Conservation (phyloP, 2,329 filamentous ascomycete genomes). For the Pseudonectria buxi region DNA sequence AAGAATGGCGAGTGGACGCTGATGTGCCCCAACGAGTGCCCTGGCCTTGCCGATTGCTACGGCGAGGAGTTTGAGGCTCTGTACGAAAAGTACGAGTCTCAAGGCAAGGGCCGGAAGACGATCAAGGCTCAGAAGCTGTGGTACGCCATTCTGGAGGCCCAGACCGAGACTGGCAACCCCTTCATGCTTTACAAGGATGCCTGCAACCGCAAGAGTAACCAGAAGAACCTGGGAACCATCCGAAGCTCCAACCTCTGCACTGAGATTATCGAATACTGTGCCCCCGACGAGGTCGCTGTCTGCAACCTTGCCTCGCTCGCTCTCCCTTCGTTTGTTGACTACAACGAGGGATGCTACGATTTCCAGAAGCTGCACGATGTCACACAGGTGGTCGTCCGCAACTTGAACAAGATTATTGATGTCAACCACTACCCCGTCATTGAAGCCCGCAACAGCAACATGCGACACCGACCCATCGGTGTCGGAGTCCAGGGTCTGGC, state of each 20-base stretch:
- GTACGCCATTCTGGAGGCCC: slow-evolving; percentile 96
- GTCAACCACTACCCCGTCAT: slow-evolving; percentile 97
- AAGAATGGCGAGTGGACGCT: slow-evolving; percentile 95
- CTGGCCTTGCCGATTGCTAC: slow-evolving; percentile 91
- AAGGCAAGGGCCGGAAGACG: slow-evolving; percentile 81
- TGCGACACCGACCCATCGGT: slow-evolving; percentile 92
- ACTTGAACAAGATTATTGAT: slow-evolving; percentile 97
- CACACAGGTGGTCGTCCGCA: slow-evolving; percentile 82
- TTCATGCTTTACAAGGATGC: slow-evolving; percentile 99
- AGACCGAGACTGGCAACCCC: slow-evolving; percentile 97
- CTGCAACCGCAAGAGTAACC: slow-evolving; percentile 99
- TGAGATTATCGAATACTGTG: slow-evolving; percentile 95
- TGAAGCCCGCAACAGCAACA: slow-evolving; percentile 92
- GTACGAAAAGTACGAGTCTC: slow-evolving; percentile 86
- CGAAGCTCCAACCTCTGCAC: slow-evolving; percentile 98
- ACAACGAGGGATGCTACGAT: slow-evolving; percentile 77
- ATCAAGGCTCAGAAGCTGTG: slow-evolving; percentile 98
- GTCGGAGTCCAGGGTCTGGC: slow-evolving; percentile 97
- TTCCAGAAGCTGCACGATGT: slow-evolving; percentile 97
- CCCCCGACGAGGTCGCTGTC: slow-evolving; percentile 95
- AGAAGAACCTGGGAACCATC: slow-evolving; percentile 98
- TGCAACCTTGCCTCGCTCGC: slow-evolving; percentile 96
- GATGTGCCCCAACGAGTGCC: slow-evolving; percentile 96
- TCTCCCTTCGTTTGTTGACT: slow-evolving; percentile 85
- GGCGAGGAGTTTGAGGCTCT: slow-evolving; percentile 95